phyloP scores from a whole-genome alignment of 2,329 filamentous ascomycete genomes.

The Thermoascus crustaceus region DNA sequence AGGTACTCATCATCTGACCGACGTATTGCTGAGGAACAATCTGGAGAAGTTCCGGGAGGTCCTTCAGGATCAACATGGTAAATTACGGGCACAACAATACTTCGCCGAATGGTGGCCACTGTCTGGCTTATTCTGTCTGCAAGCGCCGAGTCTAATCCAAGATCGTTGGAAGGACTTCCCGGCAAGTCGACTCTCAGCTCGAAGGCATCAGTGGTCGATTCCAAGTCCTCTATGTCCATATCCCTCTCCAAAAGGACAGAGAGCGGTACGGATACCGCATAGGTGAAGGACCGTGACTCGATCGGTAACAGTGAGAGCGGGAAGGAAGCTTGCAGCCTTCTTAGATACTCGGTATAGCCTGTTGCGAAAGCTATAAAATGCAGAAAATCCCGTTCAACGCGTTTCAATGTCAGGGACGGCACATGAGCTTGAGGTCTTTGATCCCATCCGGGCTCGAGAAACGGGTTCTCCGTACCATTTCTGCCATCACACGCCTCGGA shows the following conservation, averaged over 20 bases:
- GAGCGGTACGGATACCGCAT: constrained; percentile 55
- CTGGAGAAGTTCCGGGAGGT: constrained; percentile 12
- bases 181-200: constrained; percentile 49
- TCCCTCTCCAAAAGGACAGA: constrained; percentile 47
- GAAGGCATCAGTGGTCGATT: constrained; percentile 60
- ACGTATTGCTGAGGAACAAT: constrained; percentile 16
- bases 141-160: constrained; percentile 25
- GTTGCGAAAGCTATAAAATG: constrained; percentile 59
- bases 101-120: constrained; percentile 54
- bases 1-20: constrained; percentile 40
- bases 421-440: constrained; percentile 37
- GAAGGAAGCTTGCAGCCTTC: constrained; percentile 40
- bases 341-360: constrained; percentile 22
- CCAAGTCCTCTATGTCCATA: constrained; percentile 56
- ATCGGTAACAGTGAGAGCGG: constrained; percentile 55
- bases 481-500: constrained; percentile 18
- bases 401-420: constrained; percentile 59
- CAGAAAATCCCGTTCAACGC: constrained; percentile 60
- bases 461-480: constrained; percentile 18
- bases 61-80: constrained; percentile 41
- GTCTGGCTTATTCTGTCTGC: constrained; percentile 49
- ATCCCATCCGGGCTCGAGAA: constrained; percentile 24
- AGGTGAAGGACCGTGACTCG: constrained; percentile 57
- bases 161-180: constrained; percentile 19
- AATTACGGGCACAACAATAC: constrained; percentile 53